Percentiles rank a stretch among this genome's conserved stretches.
Conservation (phyloP, 768 basidiomycete genomes). For the Auriscalpium microsporum region DNA sequence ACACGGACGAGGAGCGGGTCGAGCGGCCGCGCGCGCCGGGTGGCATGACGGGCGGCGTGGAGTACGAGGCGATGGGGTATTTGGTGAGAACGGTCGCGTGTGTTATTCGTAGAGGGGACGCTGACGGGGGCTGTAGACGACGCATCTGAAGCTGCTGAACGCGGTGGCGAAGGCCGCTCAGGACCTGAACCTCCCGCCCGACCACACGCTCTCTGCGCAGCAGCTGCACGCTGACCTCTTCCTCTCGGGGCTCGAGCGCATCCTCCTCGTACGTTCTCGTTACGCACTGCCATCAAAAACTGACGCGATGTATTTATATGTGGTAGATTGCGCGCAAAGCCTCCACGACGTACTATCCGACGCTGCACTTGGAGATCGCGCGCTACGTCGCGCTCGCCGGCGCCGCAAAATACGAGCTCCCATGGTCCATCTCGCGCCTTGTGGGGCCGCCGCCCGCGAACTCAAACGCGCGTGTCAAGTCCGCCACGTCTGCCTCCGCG, state of each 20-base stretch:
- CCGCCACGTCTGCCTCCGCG: neutral
- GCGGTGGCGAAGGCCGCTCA: conserved; percentile 59
- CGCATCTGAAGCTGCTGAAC: conserved; percentile 83
- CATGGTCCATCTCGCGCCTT: conserved; percentile 72
- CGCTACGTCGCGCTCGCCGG: conserved; percentile 69
- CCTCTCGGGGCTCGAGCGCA: conserved; percentile 84
- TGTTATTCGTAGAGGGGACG: neutral
- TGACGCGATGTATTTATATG: neutral
- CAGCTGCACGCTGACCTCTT: conserved; percentile 84
- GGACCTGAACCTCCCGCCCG: conserved; percentile 55
- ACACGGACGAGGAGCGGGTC: conserved; percentile 77
- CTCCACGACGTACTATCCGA: conserved; percentile 89
- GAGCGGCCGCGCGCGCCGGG: conserved; percentile 92
- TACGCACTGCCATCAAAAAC: neutral
- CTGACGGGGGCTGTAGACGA: conserved; percentile 45
- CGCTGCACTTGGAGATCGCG: conserved; percentile 87
- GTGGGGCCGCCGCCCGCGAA: conserved; percentile 73
- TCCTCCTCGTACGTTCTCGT: conserved; percentile 60
- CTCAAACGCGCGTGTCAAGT: conserved; percentile 5
- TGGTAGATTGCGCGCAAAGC: conserved; percentile 87
- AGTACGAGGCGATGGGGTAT: conserved; percentile 95
- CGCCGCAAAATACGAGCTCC: conserved; percentile 65
- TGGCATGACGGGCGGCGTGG: conserved; percentile 98
- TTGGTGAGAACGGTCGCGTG: conserved; percentile 51
- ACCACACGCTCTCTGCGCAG: conserved; percentile 69